phyloP scores from a whole-genome alignment of 139 green algal species.

The Volvox africanus region DNA sequence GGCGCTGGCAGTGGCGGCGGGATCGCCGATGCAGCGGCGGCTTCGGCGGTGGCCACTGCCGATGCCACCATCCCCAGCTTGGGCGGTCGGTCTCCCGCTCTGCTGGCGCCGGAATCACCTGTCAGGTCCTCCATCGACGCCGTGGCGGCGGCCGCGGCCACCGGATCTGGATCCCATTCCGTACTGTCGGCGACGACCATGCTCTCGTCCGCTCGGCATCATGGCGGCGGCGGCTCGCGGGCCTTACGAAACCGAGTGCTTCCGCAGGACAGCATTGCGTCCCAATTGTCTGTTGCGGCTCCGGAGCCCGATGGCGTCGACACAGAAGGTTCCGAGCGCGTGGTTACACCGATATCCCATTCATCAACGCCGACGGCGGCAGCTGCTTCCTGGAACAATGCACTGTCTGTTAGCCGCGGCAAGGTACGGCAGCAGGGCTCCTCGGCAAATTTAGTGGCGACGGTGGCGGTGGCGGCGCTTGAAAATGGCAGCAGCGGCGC shows the following conservation, averaged over 20 bases:
- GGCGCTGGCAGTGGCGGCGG: no score
- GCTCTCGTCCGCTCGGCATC: neutral
- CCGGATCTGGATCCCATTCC: neutral
- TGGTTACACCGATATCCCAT: neutral
- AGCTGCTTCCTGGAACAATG: neutral
- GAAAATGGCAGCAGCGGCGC: neutral
- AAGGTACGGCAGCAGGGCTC: neutral
- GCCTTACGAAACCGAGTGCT: neutral
- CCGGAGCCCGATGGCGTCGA: neutral
- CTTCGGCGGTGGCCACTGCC: neutral
- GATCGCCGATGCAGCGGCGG: neutral
- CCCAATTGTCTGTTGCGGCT: neutral
- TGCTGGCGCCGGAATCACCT: neutral
- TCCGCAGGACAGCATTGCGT: constrained; percentile 12
- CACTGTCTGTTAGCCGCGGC: neutral
- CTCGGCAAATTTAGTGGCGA: neutral
- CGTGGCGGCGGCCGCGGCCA: neutral
- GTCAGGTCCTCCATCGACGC: neutral
- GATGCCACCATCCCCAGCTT: neutral
- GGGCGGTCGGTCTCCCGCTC: neutral
- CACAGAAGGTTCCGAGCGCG: neutral
- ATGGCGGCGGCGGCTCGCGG: neutral
- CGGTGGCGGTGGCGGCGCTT: neutral
- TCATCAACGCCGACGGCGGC: neutral
- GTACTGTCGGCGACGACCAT: constrained; percentile 2